Percentiles rank a stretch among this genome's conserved stretches.
Evolutionary conservation across 352 stramenopile species (phyloP).

Genomic region (Phytophthora sansomeana): DNA sequence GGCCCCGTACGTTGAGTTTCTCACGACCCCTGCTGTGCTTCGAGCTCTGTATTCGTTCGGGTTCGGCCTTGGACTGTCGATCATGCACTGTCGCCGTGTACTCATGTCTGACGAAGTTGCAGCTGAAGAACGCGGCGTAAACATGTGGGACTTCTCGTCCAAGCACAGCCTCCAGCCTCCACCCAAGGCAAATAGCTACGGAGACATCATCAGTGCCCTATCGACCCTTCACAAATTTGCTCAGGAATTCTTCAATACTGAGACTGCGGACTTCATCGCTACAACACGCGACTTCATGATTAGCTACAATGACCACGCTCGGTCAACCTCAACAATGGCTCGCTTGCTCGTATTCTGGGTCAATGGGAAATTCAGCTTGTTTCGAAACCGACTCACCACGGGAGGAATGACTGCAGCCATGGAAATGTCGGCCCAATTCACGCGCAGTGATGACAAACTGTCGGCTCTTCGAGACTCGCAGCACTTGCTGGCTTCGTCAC

Average conservation of each 20-base stretch:
- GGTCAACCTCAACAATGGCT: neutral
- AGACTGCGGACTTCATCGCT: constrained; percentile 1
- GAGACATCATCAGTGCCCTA: constrained; percentile 9
- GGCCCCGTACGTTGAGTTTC: constrained; percentile 19
- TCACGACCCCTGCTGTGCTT: constrained; percentile 14
- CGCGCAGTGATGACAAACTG: constrained; percentile 20
- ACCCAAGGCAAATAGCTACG: neutral
- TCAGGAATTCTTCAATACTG: constrained; percentile 19
- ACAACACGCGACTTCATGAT: constrained; percentile 15
- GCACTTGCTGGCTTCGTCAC: neutral
- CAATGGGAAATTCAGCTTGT: constrained; percentile 22
- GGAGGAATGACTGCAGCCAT: neutral
- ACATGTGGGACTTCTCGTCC: constrained; percentile 18
- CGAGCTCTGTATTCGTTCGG: constrained; percentile 20
- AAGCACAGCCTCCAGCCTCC: constrained; percentile 5
- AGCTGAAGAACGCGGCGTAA: constrained; percentile 5
- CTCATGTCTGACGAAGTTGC: neutral
- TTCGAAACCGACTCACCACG: neutral
- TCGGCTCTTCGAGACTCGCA: constrained; percentile 8
- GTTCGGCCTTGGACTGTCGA: constrained; percentile 12
- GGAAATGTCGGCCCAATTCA: constrained; percentile 12
- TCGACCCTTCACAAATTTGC: constrained; percentile 8
- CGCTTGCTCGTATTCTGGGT: constrained; percentile 18
- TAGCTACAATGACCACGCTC: constrained; percentile 4
- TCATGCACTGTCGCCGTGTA: constrained; percentile 17